These are phyloP conservation scores for Fulvia fulva DNA, from an alignment of 2,329 filamentous ascomycete species.

Conservation along the genomic window DNA sequence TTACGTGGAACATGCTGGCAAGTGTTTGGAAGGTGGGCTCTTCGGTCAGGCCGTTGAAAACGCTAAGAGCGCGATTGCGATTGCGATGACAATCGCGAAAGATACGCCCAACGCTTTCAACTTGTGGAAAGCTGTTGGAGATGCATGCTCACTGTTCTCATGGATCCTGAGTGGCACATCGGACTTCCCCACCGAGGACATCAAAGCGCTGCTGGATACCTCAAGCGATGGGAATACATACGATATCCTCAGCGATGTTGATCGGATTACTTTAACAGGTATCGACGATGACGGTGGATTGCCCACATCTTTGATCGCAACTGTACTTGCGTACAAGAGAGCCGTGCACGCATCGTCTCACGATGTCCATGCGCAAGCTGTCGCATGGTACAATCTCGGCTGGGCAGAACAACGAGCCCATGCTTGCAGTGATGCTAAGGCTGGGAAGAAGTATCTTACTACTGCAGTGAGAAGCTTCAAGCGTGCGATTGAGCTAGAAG, in stretches of 20 bases:
- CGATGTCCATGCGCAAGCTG: slow-evolving; percentile 82
- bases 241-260: slow-evolving; percentile 63
- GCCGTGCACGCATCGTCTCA: slow-evolving; percentile 69
- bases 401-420: slow-evolving; percentile 89
- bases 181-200: slow-evolving; percentile 57
- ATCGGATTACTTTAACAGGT: slow-evolving; percentile 49
- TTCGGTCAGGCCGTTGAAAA: slow-evolving; percentile 78
- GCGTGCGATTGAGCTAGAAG: slow-evolving; percentile 88
- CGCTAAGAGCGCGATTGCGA: slow-evolving; percentile 64
- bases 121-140: slow-evolving; percentile 87
- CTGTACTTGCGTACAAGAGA: slow-evolving; percentile 79
- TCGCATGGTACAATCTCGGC: slow-evolving; percentile 95
- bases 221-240: slow-evolving; percentile 55
- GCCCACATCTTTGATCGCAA: slow-evolving; percentile 58
- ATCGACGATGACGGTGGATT: slow-evolving; percentile 37
- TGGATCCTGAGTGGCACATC: slow-evolving; percentile 65
- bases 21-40: slow-evolving; percentile 73
- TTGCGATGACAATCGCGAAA: slow-evolving; percentile 60
- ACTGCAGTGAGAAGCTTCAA: slow-evolving; percentile 90
- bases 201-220: slow-evolving; percentile 57
- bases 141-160: slow-evolving; percentile 81
- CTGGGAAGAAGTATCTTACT: slow-evolving; percentile 67
- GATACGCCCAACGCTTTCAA: slow-evolving; percentile 74
- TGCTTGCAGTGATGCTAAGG: slow-evolving; percentile 53
- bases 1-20: slow-evolving; percentile 74